A percentile compares a stretch with the other conserved stretches of the same genome.
These are phyloP conservation scores for Amanita jacksonii DNA, from an alignment of 768 basidiomycete genomes.

Conservation along the genomic window DNA sequence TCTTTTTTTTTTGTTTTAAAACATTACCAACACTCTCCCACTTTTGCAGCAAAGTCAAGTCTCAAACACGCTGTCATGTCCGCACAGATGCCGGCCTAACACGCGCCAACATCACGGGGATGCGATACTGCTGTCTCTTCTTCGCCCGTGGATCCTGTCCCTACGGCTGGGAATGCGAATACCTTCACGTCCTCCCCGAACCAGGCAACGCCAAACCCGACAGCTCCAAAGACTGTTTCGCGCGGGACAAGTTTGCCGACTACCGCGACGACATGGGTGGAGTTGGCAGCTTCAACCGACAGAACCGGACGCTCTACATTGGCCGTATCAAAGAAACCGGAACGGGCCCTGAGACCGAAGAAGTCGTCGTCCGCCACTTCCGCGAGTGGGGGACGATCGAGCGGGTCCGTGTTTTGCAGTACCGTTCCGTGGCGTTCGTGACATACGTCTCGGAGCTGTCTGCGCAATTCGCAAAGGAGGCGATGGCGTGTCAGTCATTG, in stretches of 20 bases:
- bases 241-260: constrained; percentile 92
- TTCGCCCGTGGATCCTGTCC: constrained; percentile 96
- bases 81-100: constrained; percentile 87
- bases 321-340: constrained; percentile 92
- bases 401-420: constrained; percentile 85
- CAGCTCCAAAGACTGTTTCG: constrained; percentile 93
- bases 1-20: constrained; percentile 8
- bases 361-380: constrained; percentile 85
- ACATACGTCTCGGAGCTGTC: constrained; percentile 81
- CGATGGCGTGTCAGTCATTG: constrained; percentile 97
- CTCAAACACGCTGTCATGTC: constrained; percentile 86
- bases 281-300: constrained; percentile 90
- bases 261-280: constrained; percentile 99
- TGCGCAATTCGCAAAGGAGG: constrained; percentile 95
- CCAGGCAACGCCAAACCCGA: constrained; percentile 65
- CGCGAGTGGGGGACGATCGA: constrained; percentile 94
- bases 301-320: constrained; percentile 92
- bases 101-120: constrained; percentile 87
- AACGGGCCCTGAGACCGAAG: constrained; percentile 82
- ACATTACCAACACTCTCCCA: too few relatives aligned
- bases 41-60: constrained; percentile 88
- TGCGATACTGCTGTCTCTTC: constrained; percentile 91
- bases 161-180: constrained; percentile 97
- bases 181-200: constrained; percentile 82
- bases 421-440: constrained; percentile 94